These are phyloP conservation scores for Tetrahymena elliotti DNA, from an alignment of 73 alveolate genomes.

Conservation along the genomic window DNA sequence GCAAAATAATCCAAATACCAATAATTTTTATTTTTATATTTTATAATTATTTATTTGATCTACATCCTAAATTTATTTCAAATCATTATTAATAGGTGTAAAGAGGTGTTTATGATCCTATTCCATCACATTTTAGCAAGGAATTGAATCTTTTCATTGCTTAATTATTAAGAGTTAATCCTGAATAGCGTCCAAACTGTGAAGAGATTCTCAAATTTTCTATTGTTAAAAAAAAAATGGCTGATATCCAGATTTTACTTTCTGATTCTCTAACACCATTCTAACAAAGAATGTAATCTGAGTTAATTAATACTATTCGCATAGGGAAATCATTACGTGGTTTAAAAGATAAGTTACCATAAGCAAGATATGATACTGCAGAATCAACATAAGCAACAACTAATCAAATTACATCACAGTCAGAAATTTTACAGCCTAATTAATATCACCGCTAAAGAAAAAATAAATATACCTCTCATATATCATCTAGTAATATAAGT, in stretches of 20 bases:
- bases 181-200: not conserved
- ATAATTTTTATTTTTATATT: too few species aligned
- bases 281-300: not conserved
- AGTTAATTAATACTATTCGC: not conserved
- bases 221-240: not conserved
- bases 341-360: not conserved
- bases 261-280: not conserved
- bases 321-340: not conserved
- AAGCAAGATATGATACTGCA: not conserved
- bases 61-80: not conserved
- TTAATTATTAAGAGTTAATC: not conserved
- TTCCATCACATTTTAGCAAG: not conserved
- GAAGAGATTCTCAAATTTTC: not conserved
- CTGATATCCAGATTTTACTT: not conserved
- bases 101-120: not conserved
- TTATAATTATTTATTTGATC: not conserved
- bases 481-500: not conserved
- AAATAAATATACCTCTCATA: not conserved
- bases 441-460: not conserved
- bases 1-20: too few species aligned
- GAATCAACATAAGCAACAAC: not conserved
- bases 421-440: not conserved
- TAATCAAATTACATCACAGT: not conserved
- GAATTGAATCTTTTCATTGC: not conserved
- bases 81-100: not conserved